These are phyloP conservation scores for Thielaviopsis populi DNA, from an alignment of 2,329 filamentous ascomycete species.

Conservation along the genomic window DNA sequence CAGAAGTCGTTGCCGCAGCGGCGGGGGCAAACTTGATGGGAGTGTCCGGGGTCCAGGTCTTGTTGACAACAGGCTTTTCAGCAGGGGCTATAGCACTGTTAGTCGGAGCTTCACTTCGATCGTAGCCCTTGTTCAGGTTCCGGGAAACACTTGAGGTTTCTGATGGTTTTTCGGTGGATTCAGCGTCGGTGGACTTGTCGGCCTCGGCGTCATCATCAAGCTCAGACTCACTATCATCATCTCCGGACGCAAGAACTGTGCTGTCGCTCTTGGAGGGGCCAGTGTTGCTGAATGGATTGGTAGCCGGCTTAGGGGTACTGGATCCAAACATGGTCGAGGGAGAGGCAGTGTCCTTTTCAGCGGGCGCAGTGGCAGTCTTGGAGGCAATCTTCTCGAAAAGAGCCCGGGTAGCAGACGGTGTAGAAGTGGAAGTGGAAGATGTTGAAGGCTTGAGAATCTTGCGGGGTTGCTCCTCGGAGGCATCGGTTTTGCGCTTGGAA, in stretches of 20 bases:
- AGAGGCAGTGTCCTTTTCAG: constrained; percentile 19
- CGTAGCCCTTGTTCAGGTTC: constrained; percentile 35
- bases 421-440: constrained; percentile 33
- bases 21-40: constrained; percentile 40
- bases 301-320: constrained; percentile 23
- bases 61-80: constrained; percentile 27
- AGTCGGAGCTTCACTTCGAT: constrained; percentile 34
- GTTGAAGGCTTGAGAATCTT: constrained; percentile 36
- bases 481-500: constrained; percentile 25
- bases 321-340: constrained; percentile 25
- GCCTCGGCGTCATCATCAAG: constrained; percentile 25
- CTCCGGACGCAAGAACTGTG: not conserved
- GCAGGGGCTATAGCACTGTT: constrained; percentile 19
- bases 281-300: constrained; percentile 46
- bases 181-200: constrained; percentile 20
- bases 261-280: constrained; percentile 35
- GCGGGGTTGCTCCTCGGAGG: constrained; percentile 33
- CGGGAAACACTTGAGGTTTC: constrained; percentile 35
- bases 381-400: constrained; percentile 41
- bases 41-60: constrained; percentile 34
- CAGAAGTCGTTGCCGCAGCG: constrained; percentile 18
- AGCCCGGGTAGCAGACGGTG: constrained; percentile 39
- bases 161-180: constrained; percentile 21
- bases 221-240: constrained; percentile 28
- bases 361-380: constrained; percentile 4